phyloP scores from a whole-genome alignment of 1,284 basidiomycete genomes.

The Moesziomyces globuligerus region DNA sequence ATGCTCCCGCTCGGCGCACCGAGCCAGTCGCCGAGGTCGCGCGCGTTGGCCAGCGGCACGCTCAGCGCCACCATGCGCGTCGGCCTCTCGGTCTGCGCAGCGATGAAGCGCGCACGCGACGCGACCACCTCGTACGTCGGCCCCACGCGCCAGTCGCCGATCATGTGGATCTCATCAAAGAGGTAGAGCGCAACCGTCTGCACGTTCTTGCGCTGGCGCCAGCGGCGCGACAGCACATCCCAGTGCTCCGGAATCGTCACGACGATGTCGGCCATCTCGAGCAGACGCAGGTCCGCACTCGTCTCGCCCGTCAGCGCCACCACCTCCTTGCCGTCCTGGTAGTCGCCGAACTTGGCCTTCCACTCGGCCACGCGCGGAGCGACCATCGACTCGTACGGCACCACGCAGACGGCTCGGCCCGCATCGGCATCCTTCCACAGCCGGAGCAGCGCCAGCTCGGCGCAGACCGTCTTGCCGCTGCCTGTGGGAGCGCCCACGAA shows the following conservation, averaged over 20 bases:
- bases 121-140: conserved; percentile 96
- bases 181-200: conserved; percentile 92
- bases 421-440: conserved; percentile 85
- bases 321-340: conserved; percentile 91
- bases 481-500: conserved; percentile 96
- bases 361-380: conserved; percentile 88
- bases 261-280: conserved; percentile 81
- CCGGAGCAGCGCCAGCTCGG: conserved; percentile 91
- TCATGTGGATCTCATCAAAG: conserved; percentile 92
- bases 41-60: conserved; percentile 94
- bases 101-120: conserved; percentile 91
- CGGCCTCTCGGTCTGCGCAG: conserved; percentile 89
- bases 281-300: conserved; percentile 86
- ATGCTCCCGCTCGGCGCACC: conserved; percentile 86
- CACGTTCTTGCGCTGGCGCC: conserved; percentile 96
- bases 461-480: conserved; percentile 95
- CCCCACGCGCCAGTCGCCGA: conserved; percentile 86
- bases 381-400: conserved; percentile 97
- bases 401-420: conserved; percentile 90
- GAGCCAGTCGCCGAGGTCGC: conserved; percentile 97
- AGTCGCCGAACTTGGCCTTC: conserved; percentile 81
- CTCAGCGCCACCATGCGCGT: conserved; percentile 93
- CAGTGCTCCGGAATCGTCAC: conserved; percentile 90
- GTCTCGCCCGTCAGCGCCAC: conserved; percentile 93
- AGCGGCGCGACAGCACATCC: conserved; percentile 94